Conservation (phyloP, 805 yeast genomes). For the Clavispora asparagi region DNA sequence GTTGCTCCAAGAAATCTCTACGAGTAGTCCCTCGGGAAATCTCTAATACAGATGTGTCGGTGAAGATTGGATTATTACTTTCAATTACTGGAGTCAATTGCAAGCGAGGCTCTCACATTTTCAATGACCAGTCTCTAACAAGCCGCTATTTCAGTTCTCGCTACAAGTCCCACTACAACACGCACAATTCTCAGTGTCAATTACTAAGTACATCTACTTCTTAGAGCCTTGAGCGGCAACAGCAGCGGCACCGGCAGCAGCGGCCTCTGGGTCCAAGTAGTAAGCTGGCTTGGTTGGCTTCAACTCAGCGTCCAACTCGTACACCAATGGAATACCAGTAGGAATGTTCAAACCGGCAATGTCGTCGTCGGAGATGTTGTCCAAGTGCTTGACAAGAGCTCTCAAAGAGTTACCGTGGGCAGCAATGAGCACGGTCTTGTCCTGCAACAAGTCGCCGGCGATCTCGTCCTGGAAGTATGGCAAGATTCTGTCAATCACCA, state of each 20-base stretch:
- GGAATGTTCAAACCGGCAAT: slow-evolving; percentile 95
- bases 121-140: too few relatives aligned
- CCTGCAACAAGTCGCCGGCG: slow-evolving; percentile 74
- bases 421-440: slow-evolving; percentile 87
- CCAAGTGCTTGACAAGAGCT: slow-evolving; percentile 93
- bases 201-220: slow-evolving; percentile 20
- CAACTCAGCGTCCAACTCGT: slow-evolving; percentile 83
- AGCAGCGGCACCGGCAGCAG: slow-evolving; percentile 99
- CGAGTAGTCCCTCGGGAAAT: too few relatives aligned
- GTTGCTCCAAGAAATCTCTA: too few relatives aligned
- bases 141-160: too few relatives aligned
- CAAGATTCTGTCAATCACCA: slow-evolving; percentile 92
- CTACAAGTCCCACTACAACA: too few relatives aligned
- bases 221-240: slow-evolving; percentile 89
- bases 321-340: slow-evolving; percentile 97
- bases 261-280: slow-evolving; percentile 99
- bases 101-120: too few relatives aligned
- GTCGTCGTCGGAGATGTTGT: slow-evolving; percentile 84
- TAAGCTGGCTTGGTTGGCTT: slow-evolving; percentile 89
- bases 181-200: too few relatives aligned
- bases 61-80: too few relatives aligned
- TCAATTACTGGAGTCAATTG: too few relatives aligned
- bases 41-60: too few relatives aligned
- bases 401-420: slow-evolving; percentile 99
- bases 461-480: slow-evolving; percentile 97